Evolutionary conservation across 140 eudicot species (phyloP), one percentile per base, ranked within the genome.

Genomic region (Bidens hawaiensis): DNA sequence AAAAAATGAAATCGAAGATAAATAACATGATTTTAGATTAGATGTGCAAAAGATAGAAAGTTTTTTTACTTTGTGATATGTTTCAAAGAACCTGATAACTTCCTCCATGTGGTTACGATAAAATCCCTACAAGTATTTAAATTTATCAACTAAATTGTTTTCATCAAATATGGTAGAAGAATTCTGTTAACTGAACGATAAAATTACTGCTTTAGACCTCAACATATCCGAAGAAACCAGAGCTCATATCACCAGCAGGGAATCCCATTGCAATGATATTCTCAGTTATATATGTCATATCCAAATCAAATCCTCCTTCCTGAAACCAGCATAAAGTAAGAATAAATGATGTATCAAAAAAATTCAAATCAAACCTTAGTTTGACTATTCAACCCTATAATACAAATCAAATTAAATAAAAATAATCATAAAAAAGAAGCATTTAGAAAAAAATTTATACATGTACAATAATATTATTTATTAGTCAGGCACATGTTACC

Each of bases 181-280:
- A 38, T 8, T 68, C 12, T 28, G 18, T 2, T 19, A 14, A 40
- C 14, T 51, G 13, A 43, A 38, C 24, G 45, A 69, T 26, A 70
- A 14, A 25, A 45, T 46, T 19, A 28, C 12, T 33, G 42, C 43
- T 5, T 67, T n/a, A 47, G 56, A 84, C 97, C 94, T 90, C 97
- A 52, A 90, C 81, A 76, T 90, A 93, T 48, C 99, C 95, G 43
- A 93, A 85, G 77, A 93, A 85, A 3, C 99, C 99, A 28, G 99
- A 93, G 81, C 99, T 93, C 94, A 85, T 82, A 68, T 93, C 99
- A 70, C 99, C 99, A 61, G 99, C 99, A 68, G 99, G 99, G 62
- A 93, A 93, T 65, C 99, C 99, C 99, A 93, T 93, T 14, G 99
- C 99, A 78, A 93, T 88, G 19, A 93, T 85, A 75, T 93, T 93